These are phyloP conservation scores for Boletus eberwhitei DNA, from an alignment of 768 basidiomycete species.

Conservation along the genomic window DNA sequence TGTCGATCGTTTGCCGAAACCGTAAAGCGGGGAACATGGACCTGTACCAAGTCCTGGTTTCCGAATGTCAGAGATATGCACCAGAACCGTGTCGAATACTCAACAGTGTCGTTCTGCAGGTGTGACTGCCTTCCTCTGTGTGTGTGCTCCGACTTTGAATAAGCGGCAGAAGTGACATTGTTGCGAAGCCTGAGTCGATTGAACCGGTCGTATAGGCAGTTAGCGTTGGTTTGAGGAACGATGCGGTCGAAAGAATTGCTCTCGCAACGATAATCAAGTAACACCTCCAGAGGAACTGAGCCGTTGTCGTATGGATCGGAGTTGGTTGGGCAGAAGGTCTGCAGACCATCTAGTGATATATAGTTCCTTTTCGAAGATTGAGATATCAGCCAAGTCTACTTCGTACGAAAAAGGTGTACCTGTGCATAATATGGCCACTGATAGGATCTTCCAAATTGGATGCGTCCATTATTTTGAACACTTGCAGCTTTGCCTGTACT, in stretches of 20 bases:
- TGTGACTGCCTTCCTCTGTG: slow-evolving; percentile 38
- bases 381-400: not conserved
- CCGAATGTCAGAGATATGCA: slow-evolving; percentile 9
- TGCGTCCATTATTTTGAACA: slow-evolving; percentile 78
- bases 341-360: slow-evolving; percentile 73
- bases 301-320: slow-evolving; percentile 41
- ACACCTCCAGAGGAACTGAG: slow-evolving; percentile 83
- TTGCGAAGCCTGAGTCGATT: slow-evolving; percentile 85
- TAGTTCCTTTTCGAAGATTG: slow-evolving; percentile 56
- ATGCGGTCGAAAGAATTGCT: slow-evolving; percentile 82
- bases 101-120: slow-evolving; percentile 62
- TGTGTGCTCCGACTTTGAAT: slow-evolving; percentile 36
- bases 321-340: slow-evolving; percentile 76
- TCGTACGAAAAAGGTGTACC: slow-evolving; percentile 42
- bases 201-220: slow-evolving; percentile 90
- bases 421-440: slow-evolving; percentile 80
- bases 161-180: slow-evolving; percentile 54
- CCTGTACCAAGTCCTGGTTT: slow-evolving; percentile 70
- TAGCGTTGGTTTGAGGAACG: slow-evolving; percentile 84
- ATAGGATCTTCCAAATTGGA: slow-evolving; percentile 77
- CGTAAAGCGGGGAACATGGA: slow-evolving; percentile 83
- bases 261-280: slow-evolving; percentile 83
- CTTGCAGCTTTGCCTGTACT: slow-evolving; percentile 73
- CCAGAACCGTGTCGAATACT: slow-evolving; percentile 16
- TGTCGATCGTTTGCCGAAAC: slow-evolving; percentile 81